Evolutionary conservation across 1,284 basidiomycete species (phyloP), one percentile per base, ranked within the genome.

Genomic region (Neonothopanus nambi): DNA sequence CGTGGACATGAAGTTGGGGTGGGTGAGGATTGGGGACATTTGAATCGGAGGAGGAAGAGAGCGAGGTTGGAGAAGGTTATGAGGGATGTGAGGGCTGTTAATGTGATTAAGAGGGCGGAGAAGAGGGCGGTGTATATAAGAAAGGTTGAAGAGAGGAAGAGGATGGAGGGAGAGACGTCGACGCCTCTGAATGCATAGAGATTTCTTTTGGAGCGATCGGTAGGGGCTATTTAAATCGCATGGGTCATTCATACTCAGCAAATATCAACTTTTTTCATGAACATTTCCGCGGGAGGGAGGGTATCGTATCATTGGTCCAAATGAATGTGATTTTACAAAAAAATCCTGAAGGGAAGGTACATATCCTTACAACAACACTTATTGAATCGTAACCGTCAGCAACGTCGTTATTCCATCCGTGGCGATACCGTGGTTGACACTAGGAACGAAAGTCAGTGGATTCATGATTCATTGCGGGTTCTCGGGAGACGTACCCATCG

Each of bases 361-460:
- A 28, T 28, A 28, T 28, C 5, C 26, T 5, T 28, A 5, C 26
- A 5, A 5, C 11, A 5, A 28, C 11, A 28, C 26, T 48, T 39
- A 54, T n/a, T 17, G 36, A 36, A 55, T 55, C 9, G 48, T 51
- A 17, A 55, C 48, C 20, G 48, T 55, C n/a, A 55, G 26, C 12
- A 55, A 28, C n/a, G 48, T 51, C 21, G 47, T 40, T 8, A 55
- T 55, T 3, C 54, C 54, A 37, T 55, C 54, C n/a, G 48, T 50
- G 2, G 54, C 48, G 24, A 55, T 55, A 8, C 30, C 30, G 13
- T 33, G 30, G 13, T 33, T 33, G 2, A 33, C 30, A 3, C 30
- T 33, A 9, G 9, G n/a, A n/a, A n/a, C n/a, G n/a, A n/a, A n/a
- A n/a, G n/a, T n/a, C n/a, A n/a, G n/a, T n/a, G n/a, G n/a, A n/a